Conservation (phyloP, 352 stramenopile genomes). For the Peronosclerospora sorghi region DNA sequence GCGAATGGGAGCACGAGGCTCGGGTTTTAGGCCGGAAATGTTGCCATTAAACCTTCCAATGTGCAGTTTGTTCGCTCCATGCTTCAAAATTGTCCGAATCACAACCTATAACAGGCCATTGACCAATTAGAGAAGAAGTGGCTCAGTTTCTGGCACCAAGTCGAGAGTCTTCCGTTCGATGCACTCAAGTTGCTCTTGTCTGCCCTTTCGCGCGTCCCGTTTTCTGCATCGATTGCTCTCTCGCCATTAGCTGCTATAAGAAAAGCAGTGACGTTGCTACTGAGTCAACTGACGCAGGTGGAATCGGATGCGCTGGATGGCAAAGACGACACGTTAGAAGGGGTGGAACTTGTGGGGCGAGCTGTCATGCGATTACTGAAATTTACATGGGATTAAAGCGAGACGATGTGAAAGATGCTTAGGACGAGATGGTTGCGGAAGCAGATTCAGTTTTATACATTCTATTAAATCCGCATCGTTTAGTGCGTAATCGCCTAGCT, state of each 20-base stretch:
- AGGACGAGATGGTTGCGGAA: slow-evolving; percentile 50
- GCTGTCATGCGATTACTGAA: slow-evolving; percentile 37
- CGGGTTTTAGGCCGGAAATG: too few species aligned
- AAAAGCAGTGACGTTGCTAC: slow-evolving; percentile 17
- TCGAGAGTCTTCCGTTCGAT: slow-evolving; percentile 21
- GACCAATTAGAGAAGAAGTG: slow-evolving; percentile 25
- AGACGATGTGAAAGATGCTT: slow-evolving; percentile 34
- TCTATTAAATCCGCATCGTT: slow-evolving; percentile 37
- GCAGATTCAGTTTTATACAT: slow-evolving; percentile 31
- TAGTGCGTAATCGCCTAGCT: slow-evolving; percentile 27
- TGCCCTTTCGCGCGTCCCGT: slow-evolving; percentile 47
- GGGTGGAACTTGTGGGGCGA: slow-evolving; percentile 32
- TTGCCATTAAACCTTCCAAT: slow-evolving; percentile 17
- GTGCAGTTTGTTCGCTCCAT: slow-evolving; percentile 33
- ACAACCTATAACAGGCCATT: slow-evolving; percentile 28
- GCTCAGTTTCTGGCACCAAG: slow-evolving; percentile 35
- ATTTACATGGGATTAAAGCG: slow-evolving; percentile 56
- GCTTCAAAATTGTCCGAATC: slow-evolving; percentile 29
- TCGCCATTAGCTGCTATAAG: slow-evolving; percentile 26
- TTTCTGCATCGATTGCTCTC: slow-evolving; percentile 17
- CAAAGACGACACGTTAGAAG: slow-evolving; percentile 25
- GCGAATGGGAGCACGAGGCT: too few species aligned
- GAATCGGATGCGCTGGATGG: slow-evolving; percentile 21
- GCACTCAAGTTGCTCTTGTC: too few species aligned
- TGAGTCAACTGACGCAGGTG: too few species aligned